Evolutionary conservation across 2,329 filamentous ascomycete genomes (phyloP).

Genomic region (Tolypocladium nubicola): DNA sequence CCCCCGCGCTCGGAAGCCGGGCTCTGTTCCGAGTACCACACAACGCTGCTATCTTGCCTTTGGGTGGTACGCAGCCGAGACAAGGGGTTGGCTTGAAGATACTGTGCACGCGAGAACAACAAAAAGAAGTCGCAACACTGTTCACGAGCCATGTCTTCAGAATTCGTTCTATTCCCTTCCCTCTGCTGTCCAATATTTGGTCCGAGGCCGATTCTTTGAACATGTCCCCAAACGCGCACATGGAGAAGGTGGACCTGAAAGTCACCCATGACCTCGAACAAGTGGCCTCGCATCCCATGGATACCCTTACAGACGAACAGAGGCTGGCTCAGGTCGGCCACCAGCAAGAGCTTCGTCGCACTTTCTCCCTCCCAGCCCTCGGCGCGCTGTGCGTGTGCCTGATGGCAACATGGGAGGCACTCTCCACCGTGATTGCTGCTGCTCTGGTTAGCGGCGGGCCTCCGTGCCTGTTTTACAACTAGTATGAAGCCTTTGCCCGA

Average conservation of each 20-base stretch:
- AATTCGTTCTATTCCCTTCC: not conserved
- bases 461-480: slow-evolving; percentile 33
- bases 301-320: slow-evolving; percentile 9
- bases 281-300: not conserved
- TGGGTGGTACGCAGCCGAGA: not conserved
- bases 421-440: slow-evolving; percentile 32
- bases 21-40: not conserved
- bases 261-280: not conserved
- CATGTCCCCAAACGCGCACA: not conserved
- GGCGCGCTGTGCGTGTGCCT: slow-evolving; percentile 32
- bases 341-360: slow-evolving; percentile 16
- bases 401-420: slow-evolving; percentile 41
- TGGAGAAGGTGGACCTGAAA: not conserved
- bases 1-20: not conserved
- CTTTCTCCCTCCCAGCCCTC: slow-evolving; percentile 32
- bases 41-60: not conserved
- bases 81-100: not conserved
- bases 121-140: not conserved
- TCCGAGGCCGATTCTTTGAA: not conserved
- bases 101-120: not conserved
- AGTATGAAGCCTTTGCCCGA: slow-evolving; percentile 13
- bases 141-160: not conserved
- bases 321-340: slow-evolving; percentile 17
- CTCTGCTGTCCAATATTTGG: too few species aligned
- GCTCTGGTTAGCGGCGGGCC: slow-evolving; percentile 34